phyloP scores from a whole-genome alignment of 495 filamentous ascomycete species.

The Elasticomyces elasticus region DNA sequence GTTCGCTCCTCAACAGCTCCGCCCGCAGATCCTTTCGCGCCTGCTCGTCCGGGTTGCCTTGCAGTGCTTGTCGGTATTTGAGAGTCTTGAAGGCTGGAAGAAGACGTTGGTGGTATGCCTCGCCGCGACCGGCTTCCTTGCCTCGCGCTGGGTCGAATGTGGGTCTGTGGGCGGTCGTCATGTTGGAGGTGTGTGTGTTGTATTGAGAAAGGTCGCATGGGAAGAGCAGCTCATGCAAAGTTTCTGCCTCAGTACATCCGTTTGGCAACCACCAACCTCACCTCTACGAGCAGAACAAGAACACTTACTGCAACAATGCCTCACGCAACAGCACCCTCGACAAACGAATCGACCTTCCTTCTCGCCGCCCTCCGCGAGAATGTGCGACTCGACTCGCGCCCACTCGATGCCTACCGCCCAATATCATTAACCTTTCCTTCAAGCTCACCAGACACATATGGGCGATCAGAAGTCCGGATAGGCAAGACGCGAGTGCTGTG shows the following conservation, averaged over 20 bases:
- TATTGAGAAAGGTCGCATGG: background rate
- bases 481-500: constrained; percentile 85
- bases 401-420: constrained; percentile 64
- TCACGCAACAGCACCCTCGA: constrained; percentile 57
- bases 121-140: constrained; percentile 87
- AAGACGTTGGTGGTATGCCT: constrained; percentile 92
- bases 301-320: constrained; percentile 52
- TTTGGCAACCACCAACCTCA: too few species aligned
- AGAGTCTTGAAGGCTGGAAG: constrained; percentile 85
- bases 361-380: constrained; percentile 47
- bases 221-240: background rate
- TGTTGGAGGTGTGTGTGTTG: constrained; percentile 9
- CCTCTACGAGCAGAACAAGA: background rate
- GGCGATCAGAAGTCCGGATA: constrained; percentile 76
- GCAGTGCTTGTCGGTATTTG: constrained; percentile 82
- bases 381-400: constrained; percentile 71
- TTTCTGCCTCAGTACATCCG: background rate
- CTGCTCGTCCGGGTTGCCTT: constrained; percentile 73
- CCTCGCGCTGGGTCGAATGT: constrained; percentile 92
- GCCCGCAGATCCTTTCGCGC: constrained; percentile 74
- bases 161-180: constrained; percentile 60
- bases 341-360: constrained; percentile 37
- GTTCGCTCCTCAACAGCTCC: constrained; percentile 82
- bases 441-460: constrained; percentile 61
- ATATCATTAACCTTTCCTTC: constrained; percentile 66